phyloP scores from a whole-genome alignment of 345 rosid species.

The Nasturtium officinale region DNA sequence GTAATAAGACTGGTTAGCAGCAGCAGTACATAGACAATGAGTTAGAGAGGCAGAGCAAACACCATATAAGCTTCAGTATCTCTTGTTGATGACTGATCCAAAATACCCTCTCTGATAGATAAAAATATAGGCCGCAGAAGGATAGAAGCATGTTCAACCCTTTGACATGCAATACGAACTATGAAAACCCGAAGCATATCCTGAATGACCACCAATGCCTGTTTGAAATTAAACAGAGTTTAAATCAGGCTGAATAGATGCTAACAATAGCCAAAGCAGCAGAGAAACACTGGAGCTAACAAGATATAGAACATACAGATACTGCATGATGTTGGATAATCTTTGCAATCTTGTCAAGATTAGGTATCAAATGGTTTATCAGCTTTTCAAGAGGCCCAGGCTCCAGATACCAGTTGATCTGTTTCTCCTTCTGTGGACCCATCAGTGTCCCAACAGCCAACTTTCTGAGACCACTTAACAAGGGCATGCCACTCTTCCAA shows the following conservation, averaged over 20 bases:
- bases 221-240: constrained; percentile 36
- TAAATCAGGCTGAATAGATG: constrained; percentile 27
- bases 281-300: constrained; percentile 32
- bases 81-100: constrained; percentile 50
- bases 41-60: constrained; percentile 34
- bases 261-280: constrained; percentile 33
- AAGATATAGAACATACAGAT: constrained; percentile 66
- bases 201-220: constrained; percentile 86
- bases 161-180: constrained; percentile 77
- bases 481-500: constrained; percentile 93
- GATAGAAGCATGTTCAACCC: constrained; percentile 66
- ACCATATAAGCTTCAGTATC: constrained; percentile 84
- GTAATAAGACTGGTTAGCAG: constrained; percentile 30
- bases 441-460: constrained; percentile 81
- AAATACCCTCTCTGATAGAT: constrained; percentile 56
- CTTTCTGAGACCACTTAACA: constrained; percentile 80
- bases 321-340: constrained; percentile 87
- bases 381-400: constrained; percentile 70
- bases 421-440: constrained; percentile 83
- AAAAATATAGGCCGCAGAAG: constrained; percentile 77
- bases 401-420: constrained; percentile 89
- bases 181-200: constrained; percentile 96
- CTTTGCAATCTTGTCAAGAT: constrained; percentile 83
- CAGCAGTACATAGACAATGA: constrained; percentile 27
- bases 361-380: constrained; percentile 72